A percentile compares a stretch with the other conserved stretches of the same genome.
phyloP scores from a whole-genome alignment of 805 yeast genomes.

The Pichia manshurica region DNA sequence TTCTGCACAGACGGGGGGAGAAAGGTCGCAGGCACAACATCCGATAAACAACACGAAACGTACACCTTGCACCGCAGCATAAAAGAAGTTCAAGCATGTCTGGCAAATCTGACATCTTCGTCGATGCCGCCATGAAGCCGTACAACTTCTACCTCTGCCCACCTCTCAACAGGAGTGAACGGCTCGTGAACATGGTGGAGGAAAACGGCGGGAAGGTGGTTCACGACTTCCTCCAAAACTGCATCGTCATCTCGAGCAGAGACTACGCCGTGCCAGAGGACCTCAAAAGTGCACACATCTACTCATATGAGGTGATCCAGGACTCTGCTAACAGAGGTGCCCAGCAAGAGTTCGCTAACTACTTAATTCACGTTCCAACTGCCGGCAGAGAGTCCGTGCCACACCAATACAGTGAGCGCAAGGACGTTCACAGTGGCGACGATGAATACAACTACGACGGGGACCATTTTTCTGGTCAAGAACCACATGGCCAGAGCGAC shows the following conservation, averaged over 20 bases:
- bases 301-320: conserved; percentile 15
- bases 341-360: conserved; percentile 15
- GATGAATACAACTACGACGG: neutral
- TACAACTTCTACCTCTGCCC: conserved; percentile 18
- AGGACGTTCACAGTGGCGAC: neutral
- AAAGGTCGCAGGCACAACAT: too few relatives aligned
- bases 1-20: too few relatives aligned
- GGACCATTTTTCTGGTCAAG: neutral
- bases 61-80: too few relatives aligned
- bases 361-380: conserved; percentile 15
- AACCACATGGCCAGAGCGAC: neutral
- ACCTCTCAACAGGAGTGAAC: conserved; percentile 13
- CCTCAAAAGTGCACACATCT: conserved; percentile 15
- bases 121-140: conserved; percentile 14
- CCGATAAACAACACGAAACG: too few relatives aligned
- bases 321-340: conserved; percentile 16
- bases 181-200: conserved; percentile 11
- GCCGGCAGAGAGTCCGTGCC: conserved; percentile 2
- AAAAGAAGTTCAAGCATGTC: too few relatives aligned
- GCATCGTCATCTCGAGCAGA: conserved; percentile 15
- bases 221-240: conserved; percentile 11
- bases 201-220: conserved; percentile 19
- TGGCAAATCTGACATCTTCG: conserved; percentile 11
- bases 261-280: conserved; percentile 11
- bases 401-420: conserved; percentile 7